Base-by-base conservation (phyloP, 768 basidiomycete genomes). In the Exidia glandulosa region DNA sequence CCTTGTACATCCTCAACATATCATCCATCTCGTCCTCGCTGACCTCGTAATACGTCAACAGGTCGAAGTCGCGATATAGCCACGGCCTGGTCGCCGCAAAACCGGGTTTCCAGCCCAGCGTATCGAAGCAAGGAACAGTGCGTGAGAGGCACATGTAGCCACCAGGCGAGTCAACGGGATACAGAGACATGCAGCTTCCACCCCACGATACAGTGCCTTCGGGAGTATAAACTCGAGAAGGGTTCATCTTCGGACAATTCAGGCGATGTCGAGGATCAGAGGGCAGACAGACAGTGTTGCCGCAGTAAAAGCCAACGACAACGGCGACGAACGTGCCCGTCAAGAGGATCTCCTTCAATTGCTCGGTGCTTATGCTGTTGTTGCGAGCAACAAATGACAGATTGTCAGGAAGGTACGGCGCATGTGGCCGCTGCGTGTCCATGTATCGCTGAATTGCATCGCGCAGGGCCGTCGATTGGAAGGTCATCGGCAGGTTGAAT, bases 191-290 rank as follows among this genome's bases (percentile, higher is more conserved):
- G 3, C 85, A 79, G 0, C 81, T 76, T 0, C 86, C 86, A 1
- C 85, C 86, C 25, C 86, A 81, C 1, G 85, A 85, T n/a, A 87
- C 76, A 0, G 86, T 84, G 12, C 86, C 86, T 80, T 85, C 66
- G 0, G 85, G 82, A 0, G 86, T 88, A 61, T 75, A 84, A 0
- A 84, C 84, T 7, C 86, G 73, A 0, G 84, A 85, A 0, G 86
- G 86, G 59, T 88, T 88, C 82, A 87, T 86, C 68, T 88, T 88
- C 61, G 87, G 86, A 0, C 81, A 84, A 4, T 83, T 76, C 0
- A 88, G 68, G 36, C 84, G 73, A 60, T 78, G 80, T 32, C 81
- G 73, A 7, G 81, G 81, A 65, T 84, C 82, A 19, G 85, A 75
- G 81, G 83, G 60, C 14, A 31, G 3, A 45, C 31, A 27, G 54